Evolutionary conservation across 495 filamentous ascomycete genomes (phyloP).

Genomic region (Penicillium silybi): DNA sequence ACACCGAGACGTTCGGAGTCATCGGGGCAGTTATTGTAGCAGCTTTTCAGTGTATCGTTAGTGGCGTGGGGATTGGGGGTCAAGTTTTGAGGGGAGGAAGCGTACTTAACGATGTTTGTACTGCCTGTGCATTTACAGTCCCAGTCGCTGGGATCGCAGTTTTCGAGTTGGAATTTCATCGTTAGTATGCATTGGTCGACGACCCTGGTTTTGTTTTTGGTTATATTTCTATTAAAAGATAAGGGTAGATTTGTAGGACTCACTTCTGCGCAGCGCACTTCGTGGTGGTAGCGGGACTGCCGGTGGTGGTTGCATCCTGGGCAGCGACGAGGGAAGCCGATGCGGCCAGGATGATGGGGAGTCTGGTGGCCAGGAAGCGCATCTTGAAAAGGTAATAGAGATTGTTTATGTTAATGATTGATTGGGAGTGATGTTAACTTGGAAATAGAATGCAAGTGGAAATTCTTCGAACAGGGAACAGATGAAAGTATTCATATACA

Average conservation of each 20-base stretch:
- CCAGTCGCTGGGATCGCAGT: constrained; percentile 1
- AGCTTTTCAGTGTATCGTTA: constrained; percentile 3
- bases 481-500: neutral
- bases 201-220: neutral
- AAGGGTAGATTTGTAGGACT: neutral
- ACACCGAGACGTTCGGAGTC: constrained; percentile 8
- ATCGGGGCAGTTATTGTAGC: constrained; percentile 21
- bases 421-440: neutral
- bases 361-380: neutral
- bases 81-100: neutral
- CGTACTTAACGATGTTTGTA: constrained; percentile 2
- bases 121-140: constrained; percentile 4
- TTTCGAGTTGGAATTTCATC: constrained; percentile 7
- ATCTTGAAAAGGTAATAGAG: neutral
- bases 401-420: neutral
- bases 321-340: constrained; percentile 2
- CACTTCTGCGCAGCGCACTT: constrained; percentile 6
- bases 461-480: neutral
- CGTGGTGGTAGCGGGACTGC: neutral
- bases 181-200: constrained; percentile 1
- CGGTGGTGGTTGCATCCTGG: neutral
- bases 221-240: neutral
- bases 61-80: neutral
- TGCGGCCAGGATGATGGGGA: constrained; percentile 2
- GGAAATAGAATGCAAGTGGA: neutral